phyloP scores from a whole-genome alignment of 345 rosid genomes.

The Corchorus capsularis region DNA sequence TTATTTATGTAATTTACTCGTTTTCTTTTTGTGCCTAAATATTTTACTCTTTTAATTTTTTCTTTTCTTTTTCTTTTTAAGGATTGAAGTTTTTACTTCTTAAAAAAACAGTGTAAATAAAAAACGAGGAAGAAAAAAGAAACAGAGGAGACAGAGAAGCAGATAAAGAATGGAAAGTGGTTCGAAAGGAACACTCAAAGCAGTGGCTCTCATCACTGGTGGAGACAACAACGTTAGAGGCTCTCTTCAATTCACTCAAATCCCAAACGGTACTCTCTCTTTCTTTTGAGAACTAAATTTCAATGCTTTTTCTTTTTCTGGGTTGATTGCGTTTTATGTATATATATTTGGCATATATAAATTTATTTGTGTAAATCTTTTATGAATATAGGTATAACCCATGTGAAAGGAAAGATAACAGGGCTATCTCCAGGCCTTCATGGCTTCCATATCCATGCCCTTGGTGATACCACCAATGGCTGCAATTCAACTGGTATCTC shows the following conservation, averaged over 20 bases:
- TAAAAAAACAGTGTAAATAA: too few relatives aligned
- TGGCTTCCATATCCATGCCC: slow-evolving; percentile 90
- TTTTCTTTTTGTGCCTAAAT: too few relatives aligned
- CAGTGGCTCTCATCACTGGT: slow-evolving; percentile 85
- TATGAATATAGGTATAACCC: slow-evolving; percentile 61
- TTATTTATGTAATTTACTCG: too few relatives aligned
- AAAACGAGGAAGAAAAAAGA: not conserved
- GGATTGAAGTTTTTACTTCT: too few relatives aligned
- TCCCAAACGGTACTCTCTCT: not conserved
- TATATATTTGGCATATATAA: not conserved
- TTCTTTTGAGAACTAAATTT: slow-evolving; percentile 7
- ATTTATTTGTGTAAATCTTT: not conserved
- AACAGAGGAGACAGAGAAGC: not conserved
- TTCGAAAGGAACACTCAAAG: slow-evolving; percentile 51
- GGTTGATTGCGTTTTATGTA: not conserved
- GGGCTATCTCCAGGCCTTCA: slow-evolving; percentile 86
- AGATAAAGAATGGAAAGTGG: slow-evolving; percentile 42
- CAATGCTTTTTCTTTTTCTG: not conserved
- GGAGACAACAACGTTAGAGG: slow-evolving; percentile 56
- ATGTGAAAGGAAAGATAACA: slow-evolving; percentile 67
- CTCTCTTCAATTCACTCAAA: slow-evolving; percentile 16
- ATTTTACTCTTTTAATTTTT: too few relatives aligned
- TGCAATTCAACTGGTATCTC: slow-evolving; percentile 86
- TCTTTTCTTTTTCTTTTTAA: too few relatives aligned
- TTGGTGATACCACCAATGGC: slow-evolving; percentile 93